Conservation (phyloP, 164 flowering plant genomes). For the Stephania cephalantha region DNA sequence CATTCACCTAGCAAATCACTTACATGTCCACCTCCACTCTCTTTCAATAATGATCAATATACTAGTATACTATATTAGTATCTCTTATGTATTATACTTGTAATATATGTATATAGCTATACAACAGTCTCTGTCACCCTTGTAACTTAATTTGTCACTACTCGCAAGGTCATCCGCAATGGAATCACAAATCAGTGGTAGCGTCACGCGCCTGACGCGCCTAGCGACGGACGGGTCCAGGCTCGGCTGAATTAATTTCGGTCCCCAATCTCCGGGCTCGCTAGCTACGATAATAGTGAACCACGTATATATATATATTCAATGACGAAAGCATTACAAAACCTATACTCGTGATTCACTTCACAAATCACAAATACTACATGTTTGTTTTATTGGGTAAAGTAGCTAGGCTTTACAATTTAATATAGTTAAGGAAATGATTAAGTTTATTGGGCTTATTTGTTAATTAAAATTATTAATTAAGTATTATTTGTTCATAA, state of each 20-base stretch:
- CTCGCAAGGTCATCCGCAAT: too few relatives aligned
- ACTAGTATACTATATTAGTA: too few relatives aligned
- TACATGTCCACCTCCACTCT: background rate
- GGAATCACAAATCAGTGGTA: background rate
- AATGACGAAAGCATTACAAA: background rate
- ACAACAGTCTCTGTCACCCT: too few relatives aligned
- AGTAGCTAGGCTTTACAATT: too few relatives aligned
- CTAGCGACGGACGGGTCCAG: background rate
- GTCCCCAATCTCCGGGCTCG: constrained; percentile 2
- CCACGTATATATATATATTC: too few relatives aligned
- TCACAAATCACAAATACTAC: too few relatives aligned
- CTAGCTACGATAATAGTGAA: too few relatives aligned
- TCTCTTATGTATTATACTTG: too few relatives aligned
- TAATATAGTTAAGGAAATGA: background rate
- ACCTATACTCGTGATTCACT: background rate
- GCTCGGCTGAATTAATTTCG: background rate
- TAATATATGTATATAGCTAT: too few relatives aligned
- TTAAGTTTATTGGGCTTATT: background rate
- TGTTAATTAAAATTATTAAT: background rate
- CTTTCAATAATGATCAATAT: constrained; percentile 2
- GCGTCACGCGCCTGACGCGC: constrained; percentile 3
- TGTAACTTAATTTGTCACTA: too few relatives aligned
- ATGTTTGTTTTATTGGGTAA: too few relatives aligned
- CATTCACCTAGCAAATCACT: constrained; percentile 22
- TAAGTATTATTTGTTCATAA: background rate